Conservation (phyloP, 768 basidiomycete species). For the Mycena haematopus region DNA sequence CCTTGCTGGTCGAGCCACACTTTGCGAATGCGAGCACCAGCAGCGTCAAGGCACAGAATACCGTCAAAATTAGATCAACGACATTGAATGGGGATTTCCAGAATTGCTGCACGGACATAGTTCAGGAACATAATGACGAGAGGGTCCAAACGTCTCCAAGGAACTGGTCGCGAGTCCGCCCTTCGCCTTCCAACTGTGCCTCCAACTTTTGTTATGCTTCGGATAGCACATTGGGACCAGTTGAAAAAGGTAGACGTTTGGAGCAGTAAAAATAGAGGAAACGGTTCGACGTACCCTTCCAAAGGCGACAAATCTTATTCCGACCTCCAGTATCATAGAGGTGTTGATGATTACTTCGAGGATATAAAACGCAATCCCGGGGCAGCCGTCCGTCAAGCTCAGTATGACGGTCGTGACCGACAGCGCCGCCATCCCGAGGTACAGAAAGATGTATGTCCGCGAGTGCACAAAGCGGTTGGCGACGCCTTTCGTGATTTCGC, state of each 20-base stretch:
- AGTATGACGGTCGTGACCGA: slow-evolving; percentile 87
- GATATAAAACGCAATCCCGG: slow-evolving; percentile 86
- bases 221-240: no score
- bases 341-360: slow-evolving; percentile 89
- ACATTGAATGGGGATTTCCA: slow-evolving; percentile 95
- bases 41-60: slow-evolving; percentile 89
- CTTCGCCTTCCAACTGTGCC: no score
- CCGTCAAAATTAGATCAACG: slow-evolving; percentile 85
- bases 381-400: slow-evolving; percentile 84
- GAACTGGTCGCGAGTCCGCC: no score
- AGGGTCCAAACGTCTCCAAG: neutral
- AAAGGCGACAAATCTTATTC: slow-evolving; percentile 89
- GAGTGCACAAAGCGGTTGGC: slow-evolving; percentile 93
- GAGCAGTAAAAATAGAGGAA: neutral
- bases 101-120: slow-evolving; percentile 72
- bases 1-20: slow-evolving; percentile 82
- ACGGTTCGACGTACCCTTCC: slow-evolving; percentile 70
- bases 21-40: slow-evolving; percentile 89
- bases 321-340: slow-evolving; percentile 94
- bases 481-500: slow-evolving; percentile 83
- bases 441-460: slow-evolving; percentile 84
- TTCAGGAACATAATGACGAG: neutral
- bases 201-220: no score
- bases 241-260: neutral
- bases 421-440: slow-evolving; percentile 87